Base-by-base conservation (phyloP, 768 basidiomycete genomes). In the Lentinula guzmanii region DNA sequence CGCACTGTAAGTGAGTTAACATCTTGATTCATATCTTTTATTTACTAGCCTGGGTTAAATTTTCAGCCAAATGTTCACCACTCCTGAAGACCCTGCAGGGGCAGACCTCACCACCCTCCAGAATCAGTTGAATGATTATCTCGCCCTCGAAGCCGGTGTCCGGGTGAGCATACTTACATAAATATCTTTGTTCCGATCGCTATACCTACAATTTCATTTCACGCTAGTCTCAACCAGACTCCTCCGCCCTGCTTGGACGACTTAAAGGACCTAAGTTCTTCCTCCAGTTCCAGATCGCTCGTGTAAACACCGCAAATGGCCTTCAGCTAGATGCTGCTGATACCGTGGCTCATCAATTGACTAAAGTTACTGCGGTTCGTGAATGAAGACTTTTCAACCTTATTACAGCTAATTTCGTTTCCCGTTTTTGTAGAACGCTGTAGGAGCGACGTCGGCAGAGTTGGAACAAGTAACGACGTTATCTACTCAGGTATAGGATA, bases 231-330 rank as follows among this genome's bases (percentile, higher is more conserved):
- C 69, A 70, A 56, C 68, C 70, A 11, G 62, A 65, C 48, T 65
- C 67, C 8, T 61, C 63, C 3, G 64, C 65, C 34, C 61, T 70
- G 3, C 67, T 71, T 21, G 65, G 60, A 5, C 64, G 64, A 41
- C 63, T 72, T n/a, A 71, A 72, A 60, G 71, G 70, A 24, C 69
- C 70, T 11, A 69, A 72, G 45, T 71, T 71, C 63, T 72, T 72
- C 64, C 61, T 72, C 35, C 70, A 72, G 50, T 72, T 72, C 65
- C 71, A 71, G 63, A 70, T 72, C 35, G 65, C 70, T 9, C 70
- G 71, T 16, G 70, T 69, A 0, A 61, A 69, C 52, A 66, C 67
- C 8, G 71, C 67, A 1, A 58, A 68, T 6, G 69, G 71, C 9
- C 65, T 66, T 11, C 43, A 60, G 21, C 64, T 72, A 2, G 62